Base-by-base conservation (phyloP, 2,329 filamentous ascomycete species). In the Beauveria caledonica region DNA sequence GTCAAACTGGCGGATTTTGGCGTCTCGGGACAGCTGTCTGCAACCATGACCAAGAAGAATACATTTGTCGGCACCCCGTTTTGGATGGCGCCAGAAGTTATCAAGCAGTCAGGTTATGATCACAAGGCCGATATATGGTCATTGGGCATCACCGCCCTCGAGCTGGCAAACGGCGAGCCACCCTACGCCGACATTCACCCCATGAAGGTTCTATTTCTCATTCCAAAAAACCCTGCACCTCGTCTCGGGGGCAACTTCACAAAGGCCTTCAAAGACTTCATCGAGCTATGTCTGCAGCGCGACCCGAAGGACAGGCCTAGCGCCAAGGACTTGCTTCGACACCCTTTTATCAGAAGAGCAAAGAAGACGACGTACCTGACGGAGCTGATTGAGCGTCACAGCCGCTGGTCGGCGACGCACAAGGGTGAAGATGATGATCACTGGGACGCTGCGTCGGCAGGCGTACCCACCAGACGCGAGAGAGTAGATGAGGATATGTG, bases 41-140 rank as follows among this genome's bases (percentile, higher is more conserved):
- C 93, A 7, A 99, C 93, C 54, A 97, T 97, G 92, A 97, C 93
- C 64, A 97, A 97, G 81, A 97, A 97, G 78, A 97, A 97, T 72
- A 97, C 93, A 0, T 99, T 97, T 73, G 93, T 99, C 36, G 94
- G 94, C 39, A 97, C 93, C 0, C 93, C 94, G 1, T 99, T 97
- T 72, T 99, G 94, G 94, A 99, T 99, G 93, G 93, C 94, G 3
- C 93, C 93, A 11, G 93, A 99, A 76, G 93, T 97, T 60, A 99
- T 99, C 74, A 96, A 96, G 76, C 93, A 99, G 73, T 96, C 92
- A 61, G 93, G 93, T 53, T 97, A 97, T 77, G 93, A 97, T 73
- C 91, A 96, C 77, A 97, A 97, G 76, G 93, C 93, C 49, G 93
- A 97, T 71, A 96, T 97, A 62, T 97, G 93, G 93, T 97, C 93